Evolutionary conservation across 805 yeast genomes (phyloP), one percentile per base, ranked within the genome.

Genomic region (Maudiozyma barnettii): DNA sequence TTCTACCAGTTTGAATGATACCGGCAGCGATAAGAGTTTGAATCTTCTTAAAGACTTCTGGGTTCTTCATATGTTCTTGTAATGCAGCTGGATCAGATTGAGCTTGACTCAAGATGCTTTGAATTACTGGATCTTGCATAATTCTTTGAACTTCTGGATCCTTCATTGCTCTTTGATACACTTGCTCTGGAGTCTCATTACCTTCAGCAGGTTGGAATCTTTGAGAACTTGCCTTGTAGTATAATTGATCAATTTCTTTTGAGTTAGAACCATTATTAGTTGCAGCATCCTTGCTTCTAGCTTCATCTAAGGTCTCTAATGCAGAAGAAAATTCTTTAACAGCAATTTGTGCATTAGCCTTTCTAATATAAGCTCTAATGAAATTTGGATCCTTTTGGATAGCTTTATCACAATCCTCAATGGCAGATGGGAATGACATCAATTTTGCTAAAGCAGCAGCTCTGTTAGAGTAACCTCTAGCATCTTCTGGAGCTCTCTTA

Each of bases 31-130:
- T 83, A 67, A 93, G 77, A 57, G 84, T 76, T 67, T 84, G 83
- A 58, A 93, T 81, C 79, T 93, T 93, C 67, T 81, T 82, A 62
- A 81, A 78, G 44, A 93, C 85, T 51, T 81, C 95, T 38, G 99
- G 98, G 70, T 93, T 93, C 75, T 80, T 85, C 96, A 93, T 89
- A 70, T 93, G 99, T 60, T 91, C 97, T 65, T 86, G 95, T 58
- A 93, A 76, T 47, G 98, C 98, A 41, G 96, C 95, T 44, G 99
- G 99, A 65, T 93, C 85, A 50, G 80, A 86, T 66, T 83, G 85
- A 18, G 98, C 98, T 71, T 93, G 99, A 57, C 79, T 83, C 65
- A 93, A 75, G 54, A 93, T 93, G 48, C 91, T 82, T 71, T 89
- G 93, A 97, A 93, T 91, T 39, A 91, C 89, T 12, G 97, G 96